These are phyloP conservation scores for Phaeophleospora eucalypticola DNA, from an alignment of 2,329 filamentous ascomycete genomes.

Conservation along the genomic window DNA sequence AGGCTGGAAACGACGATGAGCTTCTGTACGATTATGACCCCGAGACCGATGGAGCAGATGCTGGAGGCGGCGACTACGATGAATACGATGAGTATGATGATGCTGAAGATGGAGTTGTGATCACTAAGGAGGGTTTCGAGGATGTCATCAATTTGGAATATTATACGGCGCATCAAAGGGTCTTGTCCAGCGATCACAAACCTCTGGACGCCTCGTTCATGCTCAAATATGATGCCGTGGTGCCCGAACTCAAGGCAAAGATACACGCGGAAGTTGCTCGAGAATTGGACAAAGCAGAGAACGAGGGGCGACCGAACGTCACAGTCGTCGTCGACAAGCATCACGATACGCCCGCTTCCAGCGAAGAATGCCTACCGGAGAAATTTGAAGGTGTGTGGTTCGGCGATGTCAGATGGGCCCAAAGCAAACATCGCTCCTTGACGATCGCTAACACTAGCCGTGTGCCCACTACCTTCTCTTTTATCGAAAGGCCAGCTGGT, in stretches of 20 bases:
- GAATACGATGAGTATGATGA: slow-evolving; percentile 52
- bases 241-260: slow-evolving; percentile 76
- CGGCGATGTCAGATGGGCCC: slow-evolving; percentile 66
- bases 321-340: slow-evolving; percentile 67
- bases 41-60: slow-evolving; percentile 63
- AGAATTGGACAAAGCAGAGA: slow-evolving; percentile 85
- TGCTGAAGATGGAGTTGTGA: slow-evolving; percentile 47
- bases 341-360: slow-evolving; percentile 29
- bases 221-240: slow-evolving; percentile 79
- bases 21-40: slow-evolving; percentile 90
- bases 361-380: slow-evolving; percentile 23
- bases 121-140: slow-evolving; percentile 57
- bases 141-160: slow-evolving; percentile 56
- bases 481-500: slow-evolving; percentile 65
- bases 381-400: slow-evolving; percentile 65
- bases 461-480: slow-evolving; percentile 72
- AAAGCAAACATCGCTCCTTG: slow-evolving; percentile 61
- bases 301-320: slow-evolving; percentile 73
- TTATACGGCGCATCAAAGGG: slow-evolving; percentile 83
- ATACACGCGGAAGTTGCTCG: slow-evolving; percentile 82
- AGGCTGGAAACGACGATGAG: slow-evolving; percentile 71
- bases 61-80: slow-evolving; percentile 47
- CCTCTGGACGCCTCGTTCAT: slow-evolving; percentile 80
- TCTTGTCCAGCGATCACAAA: slow-evolving; percentile 94
- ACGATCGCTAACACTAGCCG: slow-evolving; percentile 91